These are phyloP conservation scores for Acidomyces sp. DNA, from an alignment of 495 filamentous ascomycete species.

Conservation along the genomic window DNA sequence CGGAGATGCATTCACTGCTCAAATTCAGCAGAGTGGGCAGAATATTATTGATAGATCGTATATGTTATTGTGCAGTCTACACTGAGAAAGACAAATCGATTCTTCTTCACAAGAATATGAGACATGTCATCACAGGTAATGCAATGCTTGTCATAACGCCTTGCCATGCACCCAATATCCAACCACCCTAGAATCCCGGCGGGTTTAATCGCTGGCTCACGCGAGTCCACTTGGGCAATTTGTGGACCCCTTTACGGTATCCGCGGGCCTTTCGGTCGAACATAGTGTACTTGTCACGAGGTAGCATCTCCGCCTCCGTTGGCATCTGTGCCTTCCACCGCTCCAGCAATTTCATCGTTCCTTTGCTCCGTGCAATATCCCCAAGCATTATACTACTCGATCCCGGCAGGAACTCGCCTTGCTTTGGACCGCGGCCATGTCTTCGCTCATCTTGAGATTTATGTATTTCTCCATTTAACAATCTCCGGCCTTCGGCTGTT, in stretches of 20 bases:
- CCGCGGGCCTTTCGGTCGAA: slow-evolving; percentile 92
- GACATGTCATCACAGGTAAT: too few relatives aligned
- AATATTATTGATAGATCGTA: too few relatives aligned
- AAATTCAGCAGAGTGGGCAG: too few relatives aligned
- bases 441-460: slow-evolving; percentile 3
- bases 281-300: slow-evolving; percentile 93
- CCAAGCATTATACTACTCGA: background rate
- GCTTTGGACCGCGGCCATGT: slow-evolving; percentile 6
- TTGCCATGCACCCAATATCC: background rate
- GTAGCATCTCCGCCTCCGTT: slow-evolving; percentile 86
- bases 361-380: slow-evolving; percentile 6
- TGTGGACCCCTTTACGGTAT: slow-evolving; percentile 93
- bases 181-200: slow-evolving; percentile 60
- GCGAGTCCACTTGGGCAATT: slow-evolving; percentile 85
- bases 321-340: slow-evolving; percentile 94
- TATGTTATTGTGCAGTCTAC: too few relatives aligned
- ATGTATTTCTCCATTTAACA: too few relatives aligned
- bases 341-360: slow-evolving; percentile 49
- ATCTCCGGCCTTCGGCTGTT: slow-evolving; percentile 17
- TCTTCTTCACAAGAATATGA: too few relatives aligned
- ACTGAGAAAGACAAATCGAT: too few relatives aligned
- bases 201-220: slow-evolving; percentile 87
- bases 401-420: slow-evolving; percentile 9
- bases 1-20: too few relatives aligned
- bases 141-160: too few relatives aligned